Conservation (phyloP, 116 monocot genomes). For the Posidonia oceanica region DNA sequence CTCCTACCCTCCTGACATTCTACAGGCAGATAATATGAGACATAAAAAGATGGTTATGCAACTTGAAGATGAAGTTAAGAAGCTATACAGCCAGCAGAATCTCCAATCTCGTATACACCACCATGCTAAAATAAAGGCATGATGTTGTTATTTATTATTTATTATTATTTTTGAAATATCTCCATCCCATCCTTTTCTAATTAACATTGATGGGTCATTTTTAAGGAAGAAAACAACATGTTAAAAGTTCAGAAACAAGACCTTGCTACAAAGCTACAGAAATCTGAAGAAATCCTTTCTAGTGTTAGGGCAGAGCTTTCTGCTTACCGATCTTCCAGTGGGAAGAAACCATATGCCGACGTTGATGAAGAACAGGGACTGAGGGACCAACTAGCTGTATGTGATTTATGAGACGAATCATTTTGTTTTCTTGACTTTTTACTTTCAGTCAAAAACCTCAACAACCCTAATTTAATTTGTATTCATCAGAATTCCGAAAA, state of each 20-base stretch:
- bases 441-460: not conserved
- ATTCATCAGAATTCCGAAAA: slow-evolving; percentile 44
- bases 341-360: slow-evolving; percentile 29
- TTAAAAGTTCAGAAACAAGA: slow-evolving; percentile 54
- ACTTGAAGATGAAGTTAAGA: slow-evolving; percentile 68
- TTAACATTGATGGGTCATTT: not conserved
- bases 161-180: not conserved
- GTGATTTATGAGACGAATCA: not conserved
- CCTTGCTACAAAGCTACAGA: slow-evolving; percentile 29
- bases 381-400: slow-evolving; percentile 34
- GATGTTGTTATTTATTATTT: not conserved
- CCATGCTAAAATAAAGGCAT: slow-evolving; percentile 71
- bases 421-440: not conserved
- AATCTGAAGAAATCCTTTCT: slow-evolving; percentile 31
- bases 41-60: slow-evolving; percentile 48
- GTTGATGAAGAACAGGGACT: slow-evolving; percentile 50
- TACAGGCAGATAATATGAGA: slow-evolving; percentile 52
- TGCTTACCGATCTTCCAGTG: slow-evolving; percentile 25
- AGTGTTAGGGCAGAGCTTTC: slow-evolving; percentile 60
- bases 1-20: no score
- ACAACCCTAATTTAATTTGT: no score
- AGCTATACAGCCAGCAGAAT: slow-evolving; percentile 46
- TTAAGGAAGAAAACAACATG: slow-evolving; percentile 63
- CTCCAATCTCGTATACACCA: slow-evolving; percentile 72
- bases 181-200: not conserved